Percentiles rank a stretch among this genome's conserved stretches.
Evolutionary conservation across 1,284 basidiomycete species (phyloP).

Genomic region (Sporisorium reilianum): DNA sequence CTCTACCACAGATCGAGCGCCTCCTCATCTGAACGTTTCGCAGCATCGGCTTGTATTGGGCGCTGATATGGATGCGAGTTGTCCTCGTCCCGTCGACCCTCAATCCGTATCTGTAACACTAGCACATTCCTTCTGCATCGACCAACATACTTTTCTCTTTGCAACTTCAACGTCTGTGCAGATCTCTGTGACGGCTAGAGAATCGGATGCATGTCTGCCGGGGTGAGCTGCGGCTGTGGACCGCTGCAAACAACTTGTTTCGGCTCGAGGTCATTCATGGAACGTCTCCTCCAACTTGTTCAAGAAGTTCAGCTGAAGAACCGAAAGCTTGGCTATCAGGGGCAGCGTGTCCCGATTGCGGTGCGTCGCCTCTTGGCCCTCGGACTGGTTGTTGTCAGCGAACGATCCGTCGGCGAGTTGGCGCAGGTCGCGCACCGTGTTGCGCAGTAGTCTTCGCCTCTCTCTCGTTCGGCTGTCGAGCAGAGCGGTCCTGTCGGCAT

Average conservation of each 20-base stretch:
- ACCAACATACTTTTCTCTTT: background rate
- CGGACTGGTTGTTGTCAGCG: background rate
- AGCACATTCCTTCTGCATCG: constrained; percentile 20
- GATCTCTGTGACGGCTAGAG: background rate
- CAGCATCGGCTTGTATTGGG: constrained; percentile 8
- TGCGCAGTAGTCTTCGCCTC: constrained; percentile 25
- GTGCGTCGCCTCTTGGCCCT: background rate
- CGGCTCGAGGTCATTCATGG: background rate
- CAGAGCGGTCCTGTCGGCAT: background rate
- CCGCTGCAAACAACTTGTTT: background rate
- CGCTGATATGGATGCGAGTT: constrained; percentile 8
- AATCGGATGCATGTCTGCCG: too few relatives aligned
- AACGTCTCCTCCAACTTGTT: constrained; percentile 19
- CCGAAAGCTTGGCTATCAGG: constrained; percentile 18
- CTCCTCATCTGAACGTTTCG: constrained; percentile 55
- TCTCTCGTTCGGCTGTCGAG: constrained; percentile 3
- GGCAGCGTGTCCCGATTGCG: background rate
- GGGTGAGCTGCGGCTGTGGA: background rate
- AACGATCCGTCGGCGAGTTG: background rate
- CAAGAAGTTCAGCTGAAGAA: constrained; percentile 14
- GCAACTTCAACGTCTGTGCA: background rate
- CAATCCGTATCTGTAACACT: constrained; percentile 32
- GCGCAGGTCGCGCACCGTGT: constrained; percentile 17
- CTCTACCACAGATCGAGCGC: constrained; percentile 58
- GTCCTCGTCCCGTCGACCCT: constrained; percentile 11